These are phyloP conservation scores for Coix lacrymajobi DNA, from an alignment of 176 grass and related monocot species.

Conservation along the genomic window DNA sequence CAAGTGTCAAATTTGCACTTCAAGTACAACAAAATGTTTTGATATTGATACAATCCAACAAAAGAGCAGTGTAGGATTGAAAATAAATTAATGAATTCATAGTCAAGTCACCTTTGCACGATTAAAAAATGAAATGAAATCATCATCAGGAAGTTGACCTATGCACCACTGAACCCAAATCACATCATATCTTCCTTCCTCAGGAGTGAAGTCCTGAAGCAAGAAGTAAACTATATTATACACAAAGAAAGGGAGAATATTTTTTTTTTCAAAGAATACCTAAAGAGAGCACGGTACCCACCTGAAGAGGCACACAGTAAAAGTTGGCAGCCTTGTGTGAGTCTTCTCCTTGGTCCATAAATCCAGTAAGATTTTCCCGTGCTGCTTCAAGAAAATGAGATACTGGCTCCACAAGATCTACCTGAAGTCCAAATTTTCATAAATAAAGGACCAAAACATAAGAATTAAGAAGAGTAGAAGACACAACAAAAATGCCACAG, in stretches of 20 bases:
- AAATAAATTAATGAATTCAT: not conserved
- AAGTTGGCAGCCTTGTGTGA: conserved; percentile 71
- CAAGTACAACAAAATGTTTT: not conserved
- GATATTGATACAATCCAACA: not conserved
- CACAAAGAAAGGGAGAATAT: not conserved
- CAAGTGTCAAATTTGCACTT: not conserved
- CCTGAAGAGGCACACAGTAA: conserved; percentile 92
- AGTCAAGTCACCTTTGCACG: conserved; percentile 57
- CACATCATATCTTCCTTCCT: conserved; percentile 93
- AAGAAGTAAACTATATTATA: conserved; percentile 10
- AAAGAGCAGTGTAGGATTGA: not conserved
- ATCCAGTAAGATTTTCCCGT: conserved; percentile 63
- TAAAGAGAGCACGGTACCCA: not conserved
- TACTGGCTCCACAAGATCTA: conserved; percentile 96
- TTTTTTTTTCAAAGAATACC: not conserved
- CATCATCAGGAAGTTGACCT: conserved; percentile 94
- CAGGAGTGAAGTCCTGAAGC: conserved; percentile 75
- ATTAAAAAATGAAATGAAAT: conserved; percentile 94
- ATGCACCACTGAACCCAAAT: conserved; percentile 99
- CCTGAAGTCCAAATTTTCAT: conserved; percentile 33
- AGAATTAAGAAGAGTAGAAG: too few species aligned
- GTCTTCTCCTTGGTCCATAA: conserved; percentile 45
- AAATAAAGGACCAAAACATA: not conserved
- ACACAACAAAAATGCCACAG: not conserved
- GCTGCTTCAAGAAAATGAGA: conserved; percentile 90